phyloP scores from a whole-genome alignment of 148 eudicot species.

The Fagopyrum tataricum region DNA sequence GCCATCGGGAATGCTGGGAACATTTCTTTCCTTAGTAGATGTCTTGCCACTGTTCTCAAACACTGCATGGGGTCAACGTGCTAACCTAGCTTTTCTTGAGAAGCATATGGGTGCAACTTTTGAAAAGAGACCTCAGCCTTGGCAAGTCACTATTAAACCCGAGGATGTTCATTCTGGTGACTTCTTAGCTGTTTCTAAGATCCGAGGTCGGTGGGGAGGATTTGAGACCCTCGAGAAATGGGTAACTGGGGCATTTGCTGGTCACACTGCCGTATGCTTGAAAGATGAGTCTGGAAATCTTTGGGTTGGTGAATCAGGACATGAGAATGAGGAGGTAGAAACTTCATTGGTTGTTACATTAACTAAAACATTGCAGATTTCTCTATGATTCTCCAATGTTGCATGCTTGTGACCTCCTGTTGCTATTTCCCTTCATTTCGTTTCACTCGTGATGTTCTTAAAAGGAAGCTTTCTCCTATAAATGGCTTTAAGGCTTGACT shows the following conservation, averaged over 20 bases:
- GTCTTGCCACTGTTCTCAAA: slow-evolving; percentile 87
- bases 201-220: slow-evolving; percentile 99
- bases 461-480: neutral
- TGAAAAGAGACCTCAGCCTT: slow-evolving; percentile 76
- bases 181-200: slow-evolving; percentile 92
- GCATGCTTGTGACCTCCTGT: neutral
- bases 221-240: slow-evolving; percentile 98
- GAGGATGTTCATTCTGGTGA: slow-evolving; percentile 95
- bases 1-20: slow-evolving; percentile 99
- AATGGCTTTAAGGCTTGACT: neutral
- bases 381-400: neutral
- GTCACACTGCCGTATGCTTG: slow-evolving; percentile 95
- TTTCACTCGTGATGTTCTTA: neutral
- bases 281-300: slow-evolving; percentile 83
- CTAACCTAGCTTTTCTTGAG: slow-evolving; percentile 74
- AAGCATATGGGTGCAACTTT: slow-evolving; percentile 94
- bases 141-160: slow-evolving; percentile 64
- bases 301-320: slow-evolving; percentile 99
- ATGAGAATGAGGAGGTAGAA: slow-evolving; percentile 91
- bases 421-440: neutral
- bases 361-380: neutral
- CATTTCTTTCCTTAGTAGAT: slow-evolving; percentile 87
- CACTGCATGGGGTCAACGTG: slow-evolving; percentile 83
- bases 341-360: neutral
- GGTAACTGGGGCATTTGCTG: slow-evolving; percentile 99